Base-by-base conservation (phyloP, 768 basidiomycete species). In the Russula sp. region DNA sequence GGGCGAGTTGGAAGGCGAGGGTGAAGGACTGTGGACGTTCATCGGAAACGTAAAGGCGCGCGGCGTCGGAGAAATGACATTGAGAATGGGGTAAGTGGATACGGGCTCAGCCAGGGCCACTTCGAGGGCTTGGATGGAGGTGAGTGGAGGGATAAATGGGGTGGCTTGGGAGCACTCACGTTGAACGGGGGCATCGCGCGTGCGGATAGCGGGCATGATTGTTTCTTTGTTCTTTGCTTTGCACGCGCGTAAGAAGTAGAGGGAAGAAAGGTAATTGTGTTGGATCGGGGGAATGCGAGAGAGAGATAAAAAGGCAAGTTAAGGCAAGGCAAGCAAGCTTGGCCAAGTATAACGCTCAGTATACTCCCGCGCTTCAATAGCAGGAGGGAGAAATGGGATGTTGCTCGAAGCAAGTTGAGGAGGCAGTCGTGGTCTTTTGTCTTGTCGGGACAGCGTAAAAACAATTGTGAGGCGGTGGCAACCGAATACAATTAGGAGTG, bases 191-290 rank as follows among this genome's bases (percentile, higher is more conserved):
- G 81, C 86, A 80, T 89, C 87, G 80, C 86, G 87, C 74, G 88
- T 89, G 78, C 88, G 88, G 72, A 84, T 79, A 57, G 87, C 87
- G 75, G 88, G 88, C 88, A 90, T 90, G 48, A 82, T 84, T 75
- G 78, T 56, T 36, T 18, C 54, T 49, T 62, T 62, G 55, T 62
- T 62, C 20, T 56, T 24, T 56, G 34, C 44, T 56, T 24, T 56
- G 36, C 46, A 48, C 52, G 28, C 59, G 48, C 58, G 46, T 22
- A 54, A 58, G 52, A 59, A 59, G 11, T 18, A 62, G 52, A 9
- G 57, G 18, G 56, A 59, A 40, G 42, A 20, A n/a, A 44, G 42
- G 42, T 49, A 52, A 58, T 63, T 48, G 53, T 60, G 52, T 32
- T 44, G 57, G 16, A 55, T 59, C 66, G 48, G 61, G 57, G 63